Conservation (phyloP, 2,329 filamentous ascomycete species). For the Lojkania enalia region DNA sequence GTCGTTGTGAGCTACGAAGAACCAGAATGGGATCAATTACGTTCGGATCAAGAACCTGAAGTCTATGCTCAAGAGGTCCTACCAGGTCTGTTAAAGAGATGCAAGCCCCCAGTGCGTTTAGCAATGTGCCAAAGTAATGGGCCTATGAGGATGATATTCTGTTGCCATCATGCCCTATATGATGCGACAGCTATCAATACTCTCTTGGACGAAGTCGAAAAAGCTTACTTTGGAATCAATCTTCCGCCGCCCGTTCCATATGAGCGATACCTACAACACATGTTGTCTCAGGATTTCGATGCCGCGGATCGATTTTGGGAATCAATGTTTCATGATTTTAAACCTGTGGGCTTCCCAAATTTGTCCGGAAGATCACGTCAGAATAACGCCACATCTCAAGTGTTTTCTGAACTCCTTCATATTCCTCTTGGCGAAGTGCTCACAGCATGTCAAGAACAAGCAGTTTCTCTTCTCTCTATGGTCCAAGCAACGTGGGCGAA, state of each 20-base stretch:
- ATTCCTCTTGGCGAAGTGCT: slow-evolving; percentile 26
- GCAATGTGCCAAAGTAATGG: slow-evolving; percentile 24
- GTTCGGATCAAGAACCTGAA: slow-evolving; percentile 30
- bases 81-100: slow-evolving; percentile 50
- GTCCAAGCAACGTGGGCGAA: slow-evolving; percentile 75
- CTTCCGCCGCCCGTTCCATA: slow-evolving; percentile 61
- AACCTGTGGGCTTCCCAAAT: slow-evolving; percentile 48
- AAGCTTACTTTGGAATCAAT: slow-evolving; percentile 51
- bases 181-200: slow-evolving; percentile 76
- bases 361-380: slow-evolving; percentile 25
- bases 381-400: background rate
- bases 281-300: slow-evolving; percentile 54
- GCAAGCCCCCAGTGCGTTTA: slow-evolving; percentile 43
- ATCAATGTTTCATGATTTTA: slow-evolving; percentile 57
- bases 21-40: slow-evolving; percentile 46
- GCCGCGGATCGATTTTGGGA: slow-evolving; percentile 69
- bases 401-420: slow-evolving; percentile 33
- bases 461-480: slow-evolving; percentile 61
- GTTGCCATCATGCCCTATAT: slow-evolving; percentile 81
- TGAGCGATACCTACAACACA: slow-evolving; percentile 64
- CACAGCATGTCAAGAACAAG: slow-evolving; percentile 25
- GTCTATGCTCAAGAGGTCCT: slow-evolving; percentile 51
- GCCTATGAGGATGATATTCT: slow-evolving; percentile 49
- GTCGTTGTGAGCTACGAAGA: slow-evolving; percentile 61
- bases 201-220: slow-evolving; percentile 72